Evolutionary conservation across 495 filamentous ascomycete species (phyloP).

Genomic region (Lindgomyces ingoldianus): DNA sequence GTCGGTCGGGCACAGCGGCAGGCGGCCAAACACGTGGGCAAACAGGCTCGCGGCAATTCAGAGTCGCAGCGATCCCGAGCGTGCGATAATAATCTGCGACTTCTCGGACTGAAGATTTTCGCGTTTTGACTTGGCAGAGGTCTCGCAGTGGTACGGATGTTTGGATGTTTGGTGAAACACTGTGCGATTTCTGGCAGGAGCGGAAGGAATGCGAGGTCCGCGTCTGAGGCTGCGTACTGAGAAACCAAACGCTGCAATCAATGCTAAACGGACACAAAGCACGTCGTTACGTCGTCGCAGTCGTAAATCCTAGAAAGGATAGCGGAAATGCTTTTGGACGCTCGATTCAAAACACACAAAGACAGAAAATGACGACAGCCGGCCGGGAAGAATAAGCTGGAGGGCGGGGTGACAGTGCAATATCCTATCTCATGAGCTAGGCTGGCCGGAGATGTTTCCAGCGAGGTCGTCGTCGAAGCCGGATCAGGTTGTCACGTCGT

Average conservation of each 20-base stretch:
- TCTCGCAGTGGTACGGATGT: too few relatives aligned
- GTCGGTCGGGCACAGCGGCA: slow-evolving; percentile 13
- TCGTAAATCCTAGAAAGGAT: slow-evolving; percentile 27
- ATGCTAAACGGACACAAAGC: slow-evolving; percentile 39
- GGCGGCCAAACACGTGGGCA: slow-evolving; percentile 38
- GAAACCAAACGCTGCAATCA: slow-evolving; percentile 38
- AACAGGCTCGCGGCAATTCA: slow-evolving; percentile 27
- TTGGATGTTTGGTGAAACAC: slow-evolving; percentile 34
- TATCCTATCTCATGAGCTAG: slow-evolving; percentile 11
- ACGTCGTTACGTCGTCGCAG: slow-evolving; percentile 40
- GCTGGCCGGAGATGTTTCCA: background rate
- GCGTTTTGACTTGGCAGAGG: slow-evolving; percentile 27
- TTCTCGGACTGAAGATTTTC: slow-evolving; percentile 2
- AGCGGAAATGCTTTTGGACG: slow-evolving; percentile 28
- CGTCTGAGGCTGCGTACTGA: slow-evolving; percentile 1
- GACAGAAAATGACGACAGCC: slow-evolving; percentile 17
- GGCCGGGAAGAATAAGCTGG: slow-evolving; percentile 28
- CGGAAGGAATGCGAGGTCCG: slow-evolving; percentile 25
- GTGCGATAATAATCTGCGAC: slow-evolving; percentile 15
- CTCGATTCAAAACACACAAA: slow-evolving; percentile 29
- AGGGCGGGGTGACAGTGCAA: background rate
- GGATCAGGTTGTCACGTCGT: slow-evolving; percentile 7
- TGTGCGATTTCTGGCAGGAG: slow-evolving; percentile 15
- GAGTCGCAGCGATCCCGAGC: background rate
- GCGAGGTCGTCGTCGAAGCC: slow-evolving; percentile 17